Evolutionary conservation across 805 yeast genomes (phyloP), one percentile per base, ranked within the genome.

Genomic region (Naumovozyma baii): DNA sequence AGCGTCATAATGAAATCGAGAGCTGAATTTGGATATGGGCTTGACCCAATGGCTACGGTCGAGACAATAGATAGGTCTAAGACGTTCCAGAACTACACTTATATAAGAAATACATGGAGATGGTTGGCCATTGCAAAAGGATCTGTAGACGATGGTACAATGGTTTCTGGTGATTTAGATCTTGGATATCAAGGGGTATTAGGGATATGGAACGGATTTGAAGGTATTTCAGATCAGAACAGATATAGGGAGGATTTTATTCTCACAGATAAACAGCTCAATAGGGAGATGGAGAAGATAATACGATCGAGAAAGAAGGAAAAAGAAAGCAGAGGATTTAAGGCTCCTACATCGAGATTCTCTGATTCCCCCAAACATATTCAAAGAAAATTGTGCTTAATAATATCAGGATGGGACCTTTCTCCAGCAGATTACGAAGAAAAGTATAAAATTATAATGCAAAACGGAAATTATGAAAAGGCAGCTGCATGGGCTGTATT

Each of bases 401-500:
- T 80, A 34, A 84, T 85, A 13, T 80, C 87, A 28, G 97, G 97
- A 2, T 88, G 96, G 94, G 86, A 84, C 51, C 78, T 84, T 50
- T 78, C 86, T 2, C 73, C 74, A 14, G 65, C 73, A 18, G 94
- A 85, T 55, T 70, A 86, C 45, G 94, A 87, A 47, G 77, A 73
- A 31, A 78, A 80, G 45, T 70, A 83, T 31, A 62, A 64, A 17
- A 66, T 68, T 31, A 67, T 90, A 31, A 74, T 80, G 17, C 59
- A 64, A 0, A 59, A 65, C 13, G 87, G 83, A 0, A 72, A 74
- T 43, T 73, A 73, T 45, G 95, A 87, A 45, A 80, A 90, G 55
- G 97, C 98, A 1, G 98, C 96, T 1, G 97, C 94, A 0, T 85
- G 95, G 94, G 96, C 96, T 0, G 88, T 87, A 0, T 90, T 90